Evolutionary conservation across 23 red algal species (phyloP).

Genomic region (Gracilaria gracilis): DNA sequence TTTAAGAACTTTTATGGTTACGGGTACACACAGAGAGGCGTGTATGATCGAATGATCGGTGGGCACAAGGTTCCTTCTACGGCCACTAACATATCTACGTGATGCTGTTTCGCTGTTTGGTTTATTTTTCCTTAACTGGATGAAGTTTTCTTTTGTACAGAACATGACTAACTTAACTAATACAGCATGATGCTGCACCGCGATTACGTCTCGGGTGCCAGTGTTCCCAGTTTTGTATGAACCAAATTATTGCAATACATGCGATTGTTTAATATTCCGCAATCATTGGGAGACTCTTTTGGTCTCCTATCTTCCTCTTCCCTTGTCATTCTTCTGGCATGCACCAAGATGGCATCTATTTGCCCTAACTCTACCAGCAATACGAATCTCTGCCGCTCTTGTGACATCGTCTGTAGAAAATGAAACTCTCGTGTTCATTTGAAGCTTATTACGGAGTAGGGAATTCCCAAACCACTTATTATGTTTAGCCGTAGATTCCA

Average conservation of each 20-base stretch:
- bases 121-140: not conserved
- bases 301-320: not conserved
- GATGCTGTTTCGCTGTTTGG: not conserved
- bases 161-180: slow-evolving; percentile 46
- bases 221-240: slow-evolving; percentile 30
- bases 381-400: not conserved
- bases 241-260: slow-evolving; percentile 12
- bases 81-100: slow-evolving; percentile 44
- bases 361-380: not conserved
- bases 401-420: not conserved
- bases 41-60: slow-evolving; percentile 62
- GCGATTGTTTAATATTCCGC: slow-evolving; percentile 18
- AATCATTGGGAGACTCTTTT: not conserved
- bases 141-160: slow-evolving; percentile 31
- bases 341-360: not conserved
- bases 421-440: not conserved
- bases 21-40: slow-evolving; percentile 63
- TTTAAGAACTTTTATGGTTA: slow-evolving; percentile 74
- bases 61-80: slow-evolving; percentile 73
- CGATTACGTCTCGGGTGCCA: not conserved
- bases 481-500: not conserved
- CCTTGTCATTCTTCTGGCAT: not conserved
- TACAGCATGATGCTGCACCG: slow-evolving; percentile 21
- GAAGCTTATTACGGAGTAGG: not conserved
- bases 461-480: not conserved